phyloP scores from a whole-genome alignment of 1,139 yeast genomes.

The Debaryomyces fabryi region DNA sequence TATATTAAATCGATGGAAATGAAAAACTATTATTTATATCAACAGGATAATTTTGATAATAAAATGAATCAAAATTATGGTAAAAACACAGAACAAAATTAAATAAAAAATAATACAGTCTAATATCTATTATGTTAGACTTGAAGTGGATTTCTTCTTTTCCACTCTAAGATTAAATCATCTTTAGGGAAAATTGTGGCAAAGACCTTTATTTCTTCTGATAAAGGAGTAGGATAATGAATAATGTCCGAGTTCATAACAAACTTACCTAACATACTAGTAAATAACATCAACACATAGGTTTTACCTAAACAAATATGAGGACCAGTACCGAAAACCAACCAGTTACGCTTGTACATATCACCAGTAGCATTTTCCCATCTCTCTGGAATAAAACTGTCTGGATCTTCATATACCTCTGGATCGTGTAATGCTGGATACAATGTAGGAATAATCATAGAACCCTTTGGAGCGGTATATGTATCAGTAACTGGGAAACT shows the following conservation, averaged over 20 bases:
- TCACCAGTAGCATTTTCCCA: constrained; percentile 60
- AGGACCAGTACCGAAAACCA: constrained; percentile 96
- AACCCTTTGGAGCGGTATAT: constrained; percentile 93
- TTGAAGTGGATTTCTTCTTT: constrained; percentile 55
- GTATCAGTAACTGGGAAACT: constrained; percentile 78
- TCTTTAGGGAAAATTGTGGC: constrained; percentile 98
- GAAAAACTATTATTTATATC: constrained; percentile 2
- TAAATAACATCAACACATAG: constrained; percentile 87
- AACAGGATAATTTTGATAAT: neutral
- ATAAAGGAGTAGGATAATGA: constrained; percentile 78
- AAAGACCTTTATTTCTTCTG: constrained; percentile 92
- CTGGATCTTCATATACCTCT: constrained; percentile 92
- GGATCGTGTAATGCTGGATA: constrained; percentile 98
- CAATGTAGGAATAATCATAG: constrained; percentile 93
- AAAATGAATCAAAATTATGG: neutral
- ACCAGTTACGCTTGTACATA: constrained; percentile 84
- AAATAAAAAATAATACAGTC: neutral
- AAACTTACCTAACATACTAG: constrained; percentile 89
- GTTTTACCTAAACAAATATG: constrained; percentile 95
- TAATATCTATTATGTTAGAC: constrained; percentile 5
- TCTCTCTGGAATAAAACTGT: constrained; percentile 91
- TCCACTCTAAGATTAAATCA: constrained; percentile 81
- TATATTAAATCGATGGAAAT: neutral
- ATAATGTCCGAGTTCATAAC: constrained; percentile 75
- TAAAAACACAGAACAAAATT: neutral